Base-by-base conservation (phyloP, 371 early-diverging fungal species). In the Ordospora pajunii region DNA sequence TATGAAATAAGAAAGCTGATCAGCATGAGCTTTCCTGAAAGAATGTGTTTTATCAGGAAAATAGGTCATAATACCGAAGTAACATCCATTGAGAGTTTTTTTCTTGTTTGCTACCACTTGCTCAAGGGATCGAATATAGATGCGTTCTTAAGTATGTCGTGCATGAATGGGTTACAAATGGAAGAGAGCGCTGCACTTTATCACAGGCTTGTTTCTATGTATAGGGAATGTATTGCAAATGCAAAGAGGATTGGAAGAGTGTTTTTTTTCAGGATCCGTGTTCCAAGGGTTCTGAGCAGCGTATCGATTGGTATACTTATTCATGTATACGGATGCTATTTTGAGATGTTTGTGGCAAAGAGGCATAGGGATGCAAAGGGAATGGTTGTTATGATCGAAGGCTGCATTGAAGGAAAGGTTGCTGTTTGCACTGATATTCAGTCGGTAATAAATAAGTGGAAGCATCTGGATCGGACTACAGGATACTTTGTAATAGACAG, bases 171-270 rank as follows among this genome's bases (percentile, higher is more conserved):
- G 14, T 27, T 32, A 0, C 5, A 46, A 1, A 51, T 40, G n/a
- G 46, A 44, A 42, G 46, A 62, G 23, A 49, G 42, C 10, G 51
- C 51, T 7, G 21, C 17, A 19, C 2, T 40, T 11, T 19, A 54
- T 23, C 45, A 54, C 22, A 23, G 58, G 6, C 53, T 40, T 43
- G 27, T 70, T 10, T 25, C 22, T 27, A 58, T 25, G 46, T 54
- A 45, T 44, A 53, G 58, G n/a, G 70, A 70, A 11, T 25, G 44
- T 17, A n/a, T 70, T 54, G 37, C 70, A 25, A 58, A 70, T 45
- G 43, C 53, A 3, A 27, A 32, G 19, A 70, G 48, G 17, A 17
- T 58, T 25, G 58, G 51, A n/a, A 27, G 58, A 1, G 19, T 58
- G 3, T 25, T 70, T n/a, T 42, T 70, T 27, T 70, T 58, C 37